Evolutionary conservation across 306 rosid species (phyloP).

Genomic region (Biancaea sappan): DNA sequence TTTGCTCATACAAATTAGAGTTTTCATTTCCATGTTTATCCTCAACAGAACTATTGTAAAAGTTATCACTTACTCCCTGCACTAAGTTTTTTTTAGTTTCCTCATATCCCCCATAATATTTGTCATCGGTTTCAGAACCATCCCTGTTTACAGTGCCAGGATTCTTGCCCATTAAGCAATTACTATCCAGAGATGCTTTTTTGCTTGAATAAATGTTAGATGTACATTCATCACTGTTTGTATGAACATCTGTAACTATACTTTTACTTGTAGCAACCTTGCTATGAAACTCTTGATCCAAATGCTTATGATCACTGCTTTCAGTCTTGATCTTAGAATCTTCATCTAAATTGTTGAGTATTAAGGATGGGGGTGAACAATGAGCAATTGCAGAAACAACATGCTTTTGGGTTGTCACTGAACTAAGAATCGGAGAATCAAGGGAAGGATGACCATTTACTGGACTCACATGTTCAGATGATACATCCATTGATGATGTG

Average conservation of each 20-base stretch:
- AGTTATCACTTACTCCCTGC: conserved; percentile 38
- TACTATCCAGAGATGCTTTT: conserved; percentile 22
- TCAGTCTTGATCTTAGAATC: conserved; percentile 41
- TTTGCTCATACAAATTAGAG: conserved; percentile 34
- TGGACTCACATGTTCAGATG: conserved; percentile 56
- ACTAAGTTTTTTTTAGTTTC: conserved; percentile 36
- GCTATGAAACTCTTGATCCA: conserved; percentile 31
- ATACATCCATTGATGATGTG: conserved; percentile 54
- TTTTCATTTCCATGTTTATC: conserved; percentile 35
- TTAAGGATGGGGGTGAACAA: conserved; percentile 52
- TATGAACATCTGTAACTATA: conserved; percentile 25
- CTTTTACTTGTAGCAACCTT: conserved; percentile 31
- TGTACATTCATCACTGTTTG: conserved; percentile 10
- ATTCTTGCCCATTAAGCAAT: neutral
- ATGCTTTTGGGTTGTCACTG: conserved; percentile 37
- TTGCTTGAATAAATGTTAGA: conserved; percentile 28
- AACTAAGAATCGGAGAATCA: conserved; percentile 46
- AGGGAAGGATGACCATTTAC: conserved; percentile 49
- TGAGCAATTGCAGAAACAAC: conserved; percentile 30
- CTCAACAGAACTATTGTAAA: conserved; percentile 29
- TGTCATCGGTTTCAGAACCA: conserved; percentile 11
- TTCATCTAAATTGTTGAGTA: conserved; percentile 36
- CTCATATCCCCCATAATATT: conserved; percentile 26
- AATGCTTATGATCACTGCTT: conserved; percentile 39
- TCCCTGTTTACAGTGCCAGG: neutral